Percentiles rank a stretch among this genome's conserved stretches.
Conservation (phyloP, 2,329 filamentous ascomycete genomes). For the Colletotrichum tropicicola region DNA sequence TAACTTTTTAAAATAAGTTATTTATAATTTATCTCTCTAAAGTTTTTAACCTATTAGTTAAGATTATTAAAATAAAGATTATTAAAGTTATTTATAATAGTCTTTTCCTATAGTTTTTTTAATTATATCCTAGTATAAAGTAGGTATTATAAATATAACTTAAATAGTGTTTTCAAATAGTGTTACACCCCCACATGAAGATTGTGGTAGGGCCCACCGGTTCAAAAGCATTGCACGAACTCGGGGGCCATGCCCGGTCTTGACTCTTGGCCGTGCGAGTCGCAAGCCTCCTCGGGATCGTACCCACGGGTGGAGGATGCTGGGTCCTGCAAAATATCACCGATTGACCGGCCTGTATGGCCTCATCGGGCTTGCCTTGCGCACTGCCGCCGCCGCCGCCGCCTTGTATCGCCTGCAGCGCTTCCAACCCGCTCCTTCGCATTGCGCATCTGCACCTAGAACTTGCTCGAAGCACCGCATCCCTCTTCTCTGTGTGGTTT, state of each 20-base stretch:
- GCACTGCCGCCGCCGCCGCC: background rate
- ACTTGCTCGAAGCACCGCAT: constrained; percentile 19
- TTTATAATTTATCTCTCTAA: no score
- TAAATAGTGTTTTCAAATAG: no score
- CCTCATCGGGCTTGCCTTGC: constrained; percentile 13
- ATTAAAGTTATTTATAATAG: no score
- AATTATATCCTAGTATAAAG: no score
- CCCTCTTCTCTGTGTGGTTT: background rate
- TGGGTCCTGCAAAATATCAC: constrained; percentile 22
- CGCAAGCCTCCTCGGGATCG: constrained; percentile 14
- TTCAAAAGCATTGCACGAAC: constrained; percentile 1
- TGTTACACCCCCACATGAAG: no score
- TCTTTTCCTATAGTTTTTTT: no score
- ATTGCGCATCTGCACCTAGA: constrained; percentile 18
- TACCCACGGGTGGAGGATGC: constrained; percentile 12
- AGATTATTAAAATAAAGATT: no score
- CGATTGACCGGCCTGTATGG: constrained; percentile 13
- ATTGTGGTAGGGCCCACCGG: no score
- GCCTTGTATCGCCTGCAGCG: constrained; percentile 2
- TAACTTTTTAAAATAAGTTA: no score
- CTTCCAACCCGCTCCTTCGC: background rate
- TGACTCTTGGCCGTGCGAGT: constrained; percentile 13
- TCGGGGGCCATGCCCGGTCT: constrained; percentile 10
- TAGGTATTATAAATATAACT: no score
- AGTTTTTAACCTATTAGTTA: no score